phyloP scores from a whole-genome alignment of 202 grass and related monocot genomes.

The Miscanthus sacchariflorus region DNA sequence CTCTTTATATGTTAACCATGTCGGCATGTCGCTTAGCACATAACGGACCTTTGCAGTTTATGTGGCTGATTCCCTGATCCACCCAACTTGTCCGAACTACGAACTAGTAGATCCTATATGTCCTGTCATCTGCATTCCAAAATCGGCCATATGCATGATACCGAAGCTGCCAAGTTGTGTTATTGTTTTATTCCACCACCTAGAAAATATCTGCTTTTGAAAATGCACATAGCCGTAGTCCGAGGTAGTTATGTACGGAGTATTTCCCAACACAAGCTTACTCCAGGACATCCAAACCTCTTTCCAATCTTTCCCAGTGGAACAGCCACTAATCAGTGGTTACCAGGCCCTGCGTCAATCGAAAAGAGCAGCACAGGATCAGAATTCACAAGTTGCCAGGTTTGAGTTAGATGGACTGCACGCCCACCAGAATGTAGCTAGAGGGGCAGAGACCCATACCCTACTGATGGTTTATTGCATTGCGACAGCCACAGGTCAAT shows the following conservation, averaged over 20 bases:
- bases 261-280: background rate
- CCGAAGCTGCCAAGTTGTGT: background rate
- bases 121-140: background rate
- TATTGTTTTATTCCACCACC: background rate
- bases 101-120: background rate
- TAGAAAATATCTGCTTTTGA: background rate
- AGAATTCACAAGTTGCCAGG: conserved; percentile 6
- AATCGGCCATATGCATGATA: background rate
- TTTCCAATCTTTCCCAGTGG: background rate
- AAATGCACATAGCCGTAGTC: background rate
- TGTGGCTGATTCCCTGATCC: background rate
- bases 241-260: background rate
- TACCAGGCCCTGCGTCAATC: conserved; percentile 19
- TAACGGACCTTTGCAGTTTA: background rate
- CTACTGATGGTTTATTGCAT: conserved; percentile 59
- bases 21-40: background rate
- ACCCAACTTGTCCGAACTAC: background rate
- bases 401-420: background rate
- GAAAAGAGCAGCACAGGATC: background rate
- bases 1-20: background rate
- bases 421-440: background rate
- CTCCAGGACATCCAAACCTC: background rate
- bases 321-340: background rate
- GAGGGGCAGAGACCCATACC: conserved; percentile 2
- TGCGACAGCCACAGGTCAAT: conserved; percentile 90